Base-by-base conservation (phyloP, 169 alveolate genomes). In the Babesia gibsoni region DNA sequence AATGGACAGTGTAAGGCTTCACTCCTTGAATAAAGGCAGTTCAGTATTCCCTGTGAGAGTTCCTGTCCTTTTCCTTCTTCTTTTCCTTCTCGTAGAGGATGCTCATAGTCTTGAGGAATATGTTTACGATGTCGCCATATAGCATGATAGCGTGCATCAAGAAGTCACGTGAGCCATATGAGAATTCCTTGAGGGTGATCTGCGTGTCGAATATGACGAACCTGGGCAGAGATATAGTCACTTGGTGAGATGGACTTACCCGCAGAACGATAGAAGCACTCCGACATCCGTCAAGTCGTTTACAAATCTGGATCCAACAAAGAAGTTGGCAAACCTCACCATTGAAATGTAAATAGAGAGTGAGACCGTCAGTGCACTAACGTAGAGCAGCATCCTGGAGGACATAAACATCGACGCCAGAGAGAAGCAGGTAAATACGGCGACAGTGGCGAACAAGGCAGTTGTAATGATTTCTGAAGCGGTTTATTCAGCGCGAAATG, bases 161-260 rank as follows among this genome's bases (percentile, higher is more conserved):
- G 68, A 18, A 68, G 39, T 77, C 82, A n/a, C 53, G 57, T 20
- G 49, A 25, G 18, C 86, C 86, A 32, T 32, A 9, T 52, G 35
- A 18, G 69, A 77, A 67, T 27, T 67, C 82, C 25, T n/a, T 18
- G 25, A 77, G 74, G 20, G 67, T 58, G 30, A 65, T 30, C 30
- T 77, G 86, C 3, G 86, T 77, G 57, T 77, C 82, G 58, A 61
- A 23, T 41, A 63, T 46, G 48, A 72, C 56, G 61, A 61, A 69
- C 65, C 81, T 69, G 20, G 35, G 14, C 22, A 0, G 14, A 29
- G 16, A 10, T 37, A 39, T 23, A 16, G 25, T 6, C 3, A 10
- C 0, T 8, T 12, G 5, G 58, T 10, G 2, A 16, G 50, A 27
- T 3, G 12, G 35, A 45, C 84, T 23, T 66, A 77, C 86, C 86